Base-by-base conservation (phyloP, 345 rosid species). In the Turritis glabra region DNA sequence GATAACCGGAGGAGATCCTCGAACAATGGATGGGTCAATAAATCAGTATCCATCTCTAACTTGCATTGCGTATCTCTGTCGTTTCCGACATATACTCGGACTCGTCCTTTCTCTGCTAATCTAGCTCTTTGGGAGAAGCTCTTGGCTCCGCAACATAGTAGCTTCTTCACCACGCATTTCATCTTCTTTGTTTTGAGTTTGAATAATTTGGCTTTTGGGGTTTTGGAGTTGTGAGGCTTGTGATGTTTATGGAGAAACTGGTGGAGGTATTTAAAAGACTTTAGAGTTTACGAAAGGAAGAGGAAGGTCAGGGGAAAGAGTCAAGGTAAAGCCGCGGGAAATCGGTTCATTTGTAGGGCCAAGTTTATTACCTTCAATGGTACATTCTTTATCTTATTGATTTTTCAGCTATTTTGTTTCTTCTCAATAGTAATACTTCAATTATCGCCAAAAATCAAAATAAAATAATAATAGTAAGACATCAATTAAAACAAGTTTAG, bases 131-230 rank as follows among this genome's bases (percentile, higher is more conserved):
- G 41, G 1, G 52, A 26, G 8, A 82, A 80, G 64, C 83, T 78
- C 68, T 74, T 80, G 5, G 81, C 80, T 65, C 87, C 87, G 2
- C 84, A 85, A 73, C 83, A 80, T 79, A 76, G 74, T 72, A 77
- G 52, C 69, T 72, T 86, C 80, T 81, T 86, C 74, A 82, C 80
- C 5, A 71, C 57, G 41, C 77, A 52, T 48, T 75, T 71, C 83
- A 77, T 82, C 46, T 58, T 57, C 67, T 46, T 22, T 7, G 13
- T 5, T 30, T 46, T 15, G 2, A 13, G 33, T 15, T 3, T 29
- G 17, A 14, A 0, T 54, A 10, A 0, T 10, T 37, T 12, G 17
- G 5, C 13, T 69, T 40, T 57, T 30, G 12, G 55, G 47, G 14
- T 43, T 25, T 69, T 47, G 64, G 23, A 8, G 22, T 21, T 58